A percentile compares a stretch with the other conserved stretches of the same genome.
Conservation (phyloP, 2,329 filamentous ascomycete genomes). For the Ophiostoma quercus region DNA sequence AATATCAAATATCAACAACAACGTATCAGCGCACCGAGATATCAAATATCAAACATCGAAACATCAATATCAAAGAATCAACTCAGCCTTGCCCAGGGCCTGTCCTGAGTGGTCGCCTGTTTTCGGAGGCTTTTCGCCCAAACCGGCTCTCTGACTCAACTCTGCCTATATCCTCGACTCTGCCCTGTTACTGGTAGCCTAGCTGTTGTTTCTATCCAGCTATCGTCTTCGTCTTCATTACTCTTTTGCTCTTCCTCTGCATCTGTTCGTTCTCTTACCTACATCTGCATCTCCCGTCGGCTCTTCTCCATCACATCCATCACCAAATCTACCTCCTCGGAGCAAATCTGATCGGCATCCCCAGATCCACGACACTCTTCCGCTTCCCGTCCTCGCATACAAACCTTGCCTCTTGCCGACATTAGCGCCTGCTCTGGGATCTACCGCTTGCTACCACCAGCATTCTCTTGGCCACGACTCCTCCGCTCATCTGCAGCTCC, state of each 20-base stretch:
- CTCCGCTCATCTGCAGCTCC: conserved; percentile 3
- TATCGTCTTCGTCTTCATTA: neutral
- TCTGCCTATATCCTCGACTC: neutral
- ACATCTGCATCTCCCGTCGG: neutral
- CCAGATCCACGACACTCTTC: neutral
- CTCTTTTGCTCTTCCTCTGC: neutral
- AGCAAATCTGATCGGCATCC: neutral
- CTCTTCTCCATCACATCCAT: too few species aligned
- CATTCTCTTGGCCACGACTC: conserved; percentile 7
- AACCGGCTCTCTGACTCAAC: neutral
- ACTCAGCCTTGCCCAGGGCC: neutral
- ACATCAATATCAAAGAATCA: too few species aligned
- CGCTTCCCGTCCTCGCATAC: neutral
- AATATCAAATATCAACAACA: neutral
- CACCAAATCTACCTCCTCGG: neutral
- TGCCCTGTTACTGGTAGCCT: neutral
- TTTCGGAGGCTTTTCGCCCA: neutral
- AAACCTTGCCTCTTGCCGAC: neutral
- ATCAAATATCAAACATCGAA: too few species aligned
- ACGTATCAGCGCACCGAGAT: neutral
- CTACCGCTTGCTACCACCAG: conserved; percentile 1
- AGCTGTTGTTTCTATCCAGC: neutral
- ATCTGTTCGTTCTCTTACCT: neutral
- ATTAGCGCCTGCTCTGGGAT: neutral
- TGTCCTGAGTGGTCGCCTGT: neutral